Percentiles rank a stretch among this genome's conserved stretches.
phyloP scores from a whole-genome alignment of 2,329 filamentous ascomycete species.

The Phaeosphaeriaceae sp. region DNA sequence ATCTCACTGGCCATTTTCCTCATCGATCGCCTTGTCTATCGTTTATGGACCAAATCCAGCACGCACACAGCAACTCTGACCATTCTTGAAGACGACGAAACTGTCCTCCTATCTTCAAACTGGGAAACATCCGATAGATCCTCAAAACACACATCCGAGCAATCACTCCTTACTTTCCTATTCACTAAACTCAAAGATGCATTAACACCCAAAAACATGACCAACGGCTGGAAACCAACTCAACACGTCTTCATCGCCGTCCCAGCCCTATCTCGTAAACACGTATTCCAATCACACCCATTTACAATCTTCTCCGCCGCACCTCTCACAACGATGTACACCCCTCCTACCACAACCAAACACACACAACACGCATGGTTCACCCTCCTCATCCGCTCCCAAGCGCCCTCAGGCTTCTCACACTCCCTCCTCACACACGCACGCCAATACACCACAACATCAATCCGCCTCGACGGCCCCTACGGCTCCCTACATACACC shows the following conservation, averaged over 20 bases:
- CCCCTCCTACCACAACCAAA: too few species aligned
- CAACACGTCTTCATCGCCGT: conserved; percentile 70
- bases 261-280: conserved; percentile 59
- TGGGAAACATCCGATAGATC: conserved; percentile 41
- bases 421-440: conserved; percentile 61
- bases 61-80: conserved; percentile 58
- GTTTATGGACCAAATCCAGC: conserved; percentile 60
- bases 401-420: conserved; percentile 62
- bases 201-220: conserved; percentile 45
- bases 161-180: too few species aligned
- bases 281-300: conserved; percentile 67
- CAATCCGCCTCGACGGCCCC: conserved; percentile 66
- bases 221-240: conserved; percentile 64
- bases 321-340: conserved; percentile 34
- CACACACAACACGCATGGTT: conserved; percentile 57
- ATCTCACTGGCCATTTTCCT: conserved; percentile 63
- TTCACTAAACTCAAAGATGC: conserved; percentile 5
- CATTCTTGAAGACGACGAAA: conserved; percentile 64
- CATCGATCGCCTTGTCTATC: conserved; percentile 64
- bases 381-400: conserved; percentile 65
- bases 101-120: conserved; percentile 57
- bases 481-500: conserved; percentile 67
- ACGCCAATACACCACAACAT: conserved; percentile 50
- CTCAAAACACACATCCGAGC: too few species aligned
- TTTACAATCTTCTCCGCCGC: conserved; percentile 71